These are phyloP conservation scores for Eurotiales sp. DNA, from an alignment of 2,329 filamentous ascomycete species.

Conservation along the genomic window DNA sequence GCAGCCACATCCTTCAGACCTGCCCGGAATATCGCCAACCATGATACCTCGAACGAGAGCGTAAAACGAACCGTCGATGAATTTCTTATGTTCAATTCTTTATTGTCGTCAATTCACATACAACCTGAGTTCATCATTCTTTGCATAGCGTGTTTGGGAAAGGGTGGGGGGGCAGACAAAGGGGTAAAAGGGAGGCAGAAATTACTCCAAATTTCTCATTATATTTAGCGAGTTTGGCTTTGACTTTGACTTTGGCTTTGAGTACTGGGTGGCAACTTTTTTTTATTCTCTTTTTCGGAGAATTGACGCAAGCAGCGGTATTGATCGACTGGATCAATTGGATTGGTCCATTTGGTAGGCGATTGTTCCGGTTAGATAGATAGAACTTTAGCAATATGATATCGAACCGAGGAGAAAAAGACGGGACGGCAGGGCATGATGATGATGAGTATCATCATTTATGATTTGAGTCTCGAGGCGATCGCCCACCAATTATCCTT, in stretches of 20 bases:
- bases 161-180: too few species aligned
- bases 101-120: not conserved
- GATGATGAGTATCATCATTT: too few species aligned
- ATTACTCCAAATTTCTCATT: too few species aligned
- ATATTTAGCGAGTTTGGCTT: too few species aligned
- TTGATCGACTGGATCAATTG: too few species aligned
- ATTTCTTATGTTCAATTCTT: too few species aligned
- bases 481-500: constrained; percentile 99
- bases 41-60: constrained; percentile 34
- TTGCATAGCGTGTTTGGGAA: constrained; percentile 34
- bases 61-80: constrained; percentile 17
- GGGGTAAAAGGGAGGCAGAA: not conserved
- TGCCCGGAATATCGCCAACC: constrained; percentile 29
- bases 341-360: too few species aligned
- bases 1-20: constrained; percentile 28
- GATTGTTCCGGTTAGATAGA: too few species aligned
- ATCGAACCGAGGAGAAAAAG: constrained; percentile 15
- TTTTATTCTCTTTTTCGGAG: not conserved
- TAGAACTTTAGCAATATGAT: constrained; percentile 29
- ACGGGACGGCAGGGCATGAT: constrained; percentile 26
- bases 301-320: not conserved
- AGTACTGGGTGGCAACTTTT: not conserved
- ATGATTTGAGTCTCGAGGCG: too few species aligned
- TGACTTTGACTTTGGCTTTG: not conserved
- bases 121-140: constrained; percentile 16